Percentiles rank a stretch among this genome's conserved stretches.
phyloP scores from a whole-genome alignment of 306 rosid species.

The Acacia acuminata region DNA sequence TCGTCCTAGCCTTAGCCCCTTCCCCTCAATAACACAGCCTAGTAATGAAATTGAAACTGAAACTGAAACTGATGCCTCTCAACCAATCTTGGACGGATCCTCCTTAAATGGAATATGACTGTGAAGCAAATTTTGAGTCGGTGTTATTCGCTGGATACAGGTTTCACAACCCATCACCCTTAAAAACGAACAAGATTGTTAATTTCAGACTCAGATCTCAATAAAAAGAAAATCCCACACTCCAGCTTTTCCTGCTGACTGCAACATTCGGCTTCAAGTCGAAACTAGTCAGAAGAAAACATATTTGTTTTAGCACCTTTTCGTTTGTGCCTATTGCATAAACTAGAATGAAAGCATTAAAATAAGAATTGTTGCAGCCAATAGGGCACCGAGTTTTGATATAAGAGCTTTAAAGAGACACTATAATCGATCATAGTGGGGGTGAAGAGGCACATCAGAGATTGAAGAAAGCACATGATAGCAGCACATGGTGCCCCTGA shows the following conservation, averaged over 20 bases:
- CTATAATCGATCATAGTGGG: slow-evolving; percentile 27
- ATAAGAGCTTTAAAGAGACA: slow-evolving; percentile 20
- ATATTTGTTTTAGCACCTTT: slow-evolving; percentile 34
- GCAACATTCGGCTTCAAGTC: slow-evolving; percentile 27
- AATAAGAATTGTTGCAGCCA: slow-evolving; percentile 31
- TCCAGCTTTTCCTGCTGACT: slow-evolving; percentile 16
- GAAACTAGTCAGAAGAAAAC: slow-evolving; percentile 29
- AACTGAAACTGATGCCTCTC: not conserved
- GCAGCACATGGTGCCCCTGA: slow-evolving; percentile 64
- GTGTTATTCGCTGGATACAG: slow-evolving; percentile 14
- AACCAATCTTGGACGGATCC: not conserved
- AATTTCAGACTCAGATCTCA: slow-evolving; percentile 37
- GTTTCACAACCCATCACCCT: not conserved
- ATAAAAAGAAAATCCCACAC: not conserved
- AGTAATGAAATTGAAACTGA: too few relatives aligned
- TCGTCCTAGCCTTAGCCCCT: not conserved
- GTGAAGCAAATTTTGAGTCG: not conserved
- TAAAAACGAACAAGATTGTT: not conserved
- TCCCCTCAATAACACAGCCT: not conserved
- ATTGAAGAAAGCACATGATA: slow-evolving; percentile 52
- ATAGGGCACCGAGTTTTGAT: slow-evolving; percentile 26
- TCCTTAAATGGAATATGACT: not conserved
- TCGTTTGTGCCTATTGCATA: slow-evolving; percentile 32
- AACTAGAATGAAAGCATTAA: slow-evolving; percentile 22
- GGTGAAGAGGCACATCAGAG: slow-evolving; percentile 24